Conservation (phyloP, 139 green algal genomes). For the Picochlorum costavermella region DNA sequence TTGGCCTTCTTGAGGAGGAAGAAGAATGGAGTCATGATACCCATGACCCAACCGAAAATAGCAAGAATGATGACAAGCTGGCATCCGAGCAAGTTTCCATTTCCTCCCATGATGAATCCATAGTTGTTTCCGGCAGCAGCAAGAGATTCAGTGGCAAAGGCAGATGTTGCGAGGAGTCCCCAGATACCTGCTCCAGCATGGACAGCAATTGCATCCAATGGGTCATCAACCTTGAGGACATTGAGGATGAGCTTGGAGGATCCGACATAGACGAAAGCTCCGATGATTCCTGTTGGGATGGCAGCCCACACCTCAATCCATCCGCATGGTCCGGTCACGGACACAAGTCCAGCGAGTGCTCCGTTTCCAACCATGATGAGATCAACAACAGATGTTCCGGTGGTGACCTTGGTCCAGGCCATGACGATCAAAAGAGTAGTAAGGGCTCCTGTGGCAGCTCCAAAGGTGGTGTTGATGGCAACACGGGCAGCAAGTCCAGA, state of each 20-base stretch:
- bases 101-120: conserved; percentile 53
- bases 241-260: conserved; percentile 32
- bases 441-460: conserved; percentile 48
- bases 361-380: conserved; percentile 73
- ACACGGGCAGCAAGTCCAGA: conserved; percentile 21
- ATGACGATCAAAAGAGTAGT: conserved; percentile 32
- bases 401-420: conserved; percentile 10
- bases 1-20: conserved; percentile 53
- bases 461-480: conserved; percentile 79
- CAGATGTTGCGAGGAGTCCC: conserved; percentile 43
- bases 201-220: conserved; percentile 67
- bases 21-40: conserved; percentile 61
- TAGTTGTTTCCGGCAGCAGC: conserved; percentile 41
- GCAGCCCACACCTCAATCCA: conserved; percentile 78
- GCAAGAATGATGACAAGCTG: conserved; percentile 51
- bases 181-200: conserved; percentile 59
- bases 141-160: conserved; percentile 44
- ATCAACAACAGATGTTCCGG: conserved; percentile 52
- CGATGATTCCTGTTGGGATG: conserved; percentile 62
- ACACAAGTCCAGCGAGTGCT: conserved; percentile 67
- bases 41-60: conserved; percentile 51
- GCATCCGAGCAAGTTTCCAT: conserved; percentile 39
- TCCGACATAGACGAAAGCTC: conserved; percentile 40
- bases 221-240: conserved; percentile 59
- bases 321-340: conserved; percentile 60